These are phyloP conservation scores for Phytophthora niederhauseri DNA, from an alignment of 352 stramenopile genomes.

Conservation along the genomic window DNA sequence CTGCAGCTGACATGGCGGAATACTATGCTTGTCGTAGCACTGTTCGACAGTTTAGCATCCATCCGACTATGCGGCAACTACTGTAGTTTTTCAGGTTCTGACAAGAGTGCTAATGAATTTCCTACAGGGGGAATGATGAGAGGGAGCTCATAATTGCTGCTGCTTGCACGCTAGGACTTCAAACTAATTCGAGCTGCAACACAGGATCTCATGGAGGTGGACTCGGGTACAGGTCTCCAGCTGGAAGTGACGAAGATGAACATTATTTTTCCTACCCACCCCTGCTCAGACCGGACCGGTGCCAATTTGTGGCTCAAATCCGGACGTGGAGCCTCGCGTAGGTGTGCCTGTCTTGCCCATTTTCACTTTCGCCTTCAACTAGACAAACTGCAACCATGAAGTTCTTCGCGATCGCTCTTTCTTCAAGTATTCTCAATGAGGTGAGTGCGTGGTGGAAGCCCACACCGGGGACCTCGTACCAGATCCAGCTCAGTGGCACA, in stretches of 20 bases:
- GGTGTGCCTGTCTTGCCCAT: neutral
- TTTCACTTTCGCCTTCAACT: neutral
- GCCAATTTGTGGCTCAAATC: neutral
- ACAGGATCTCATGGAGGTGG: neutral
- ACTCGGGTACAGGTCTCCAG: constrained; percentile 17
- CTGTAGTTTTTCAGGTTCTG: too few species aligned
- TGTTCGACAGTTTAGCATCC: too few species aligned
- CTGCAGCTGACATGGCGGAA: constrained; percentile 29
- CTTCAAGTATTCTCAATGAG: neutral
- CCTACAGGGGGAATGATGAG: neutral
- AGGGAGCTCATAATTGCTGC: too few species aligned
- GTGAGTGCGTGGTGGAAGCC: constrained; percentile 40
- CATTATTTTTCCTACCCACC: constrained; percentile 11
- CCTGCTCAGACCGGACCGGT: constrained; percentile 12
- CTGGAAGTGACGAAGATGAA: constrained; percentile 17
- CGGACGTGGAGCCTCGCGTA: neutral
- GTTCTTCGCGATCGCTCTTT: too few species aligned
- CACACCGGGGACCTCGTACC: constrained; percentile 43
- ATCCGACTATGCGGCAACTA: too few species aligned
- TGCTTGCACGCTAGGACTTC: too few species aligned
- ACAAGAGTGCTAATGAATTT: too few species aligned
- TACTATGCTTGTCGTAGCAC: neutral
- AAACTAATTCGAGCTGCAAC: too few species aligned
- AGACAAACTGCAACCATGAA: too few species aligned
- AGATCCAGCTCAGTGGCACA: constrained; percentile 44